These are phyloP conservation scores for Gliomastix tumulicola DNA, from an alignment of 2,329 filamentous ascomycete genomes.

Conservation along the genomic window DNA sequence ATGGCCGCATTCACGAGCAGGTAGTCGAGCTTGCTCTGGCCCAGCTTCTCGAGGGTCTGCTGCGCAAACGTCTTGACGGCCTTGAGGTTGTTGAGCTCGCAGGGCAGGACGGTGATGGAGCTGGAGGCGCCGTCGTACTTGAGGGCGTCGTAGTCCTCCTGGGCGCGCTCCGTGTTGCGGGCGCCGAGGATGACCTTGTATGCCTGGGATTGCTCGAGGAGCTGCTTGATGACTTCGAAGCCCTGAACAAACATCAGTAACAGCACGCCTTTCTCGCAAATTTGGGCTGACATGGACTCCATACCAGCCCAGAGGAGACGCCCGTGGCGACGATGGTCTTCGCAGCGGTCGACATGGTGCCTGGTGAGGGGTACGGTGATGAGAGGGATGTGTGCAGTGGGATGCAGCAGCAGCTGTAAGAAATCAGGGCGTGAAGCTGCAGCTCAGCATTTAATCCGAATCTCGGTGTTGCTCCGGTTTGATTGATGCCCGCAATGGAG, in stretches of 20 bases:
- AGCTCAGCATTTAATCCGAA: too few relatives aligned
- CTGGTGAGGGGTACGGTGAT: too few relatives aligned
- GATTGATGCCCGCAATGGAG: too few relatives aligned
- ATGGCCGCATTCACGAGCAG: conserved; percentile 42
- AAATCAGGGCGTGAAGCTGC: too few relatives aligned
- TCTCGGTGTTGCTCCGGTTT: too few relatives aligned
- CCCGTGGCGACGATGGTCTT: conserved; percentile 46
- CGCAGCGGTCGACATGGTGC: conserved; percentile 25
- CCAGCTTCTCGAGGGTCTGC: conserved; percentile 31
- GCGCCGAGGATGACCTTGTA: conserved; percentile 43
- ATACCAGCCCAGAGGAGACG: conserved; percentile 40
- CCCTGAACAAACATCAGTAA: too few relatives aligned
- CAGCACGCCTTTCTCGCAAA: too few relatives aligned
- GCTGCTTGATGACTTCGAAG: conserved; percentile 44
- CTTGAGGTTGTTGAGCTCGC: conserved; percentile 38
- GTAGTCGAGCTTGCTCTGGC: conserved; percentile 34
- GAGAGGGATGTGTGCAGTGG: too few relatives aligned
- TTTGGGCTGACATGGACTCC: too few relatives aligned
- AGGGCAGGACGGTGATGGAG: conserved; percentile 34
- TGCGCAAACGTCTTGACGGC: conserved; percentile 38
- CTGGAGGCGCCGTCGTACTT: conserved; percentile 31
- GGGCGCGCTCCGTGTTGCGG: conserved; percentile 31
- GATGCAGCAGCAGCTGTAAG: too few relatives aligned
- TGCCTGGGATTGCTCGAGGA: conserved; percentile 34
- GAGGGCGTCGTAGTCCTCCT: conserved; percentile 32